Percentiles rank a stretch among this genome's conserved stretches.
These are phyloP conservation scores for Salvia sclarea DNA, from an alignment of 305 asterid species.

Conservation along the genomic window DNA sequence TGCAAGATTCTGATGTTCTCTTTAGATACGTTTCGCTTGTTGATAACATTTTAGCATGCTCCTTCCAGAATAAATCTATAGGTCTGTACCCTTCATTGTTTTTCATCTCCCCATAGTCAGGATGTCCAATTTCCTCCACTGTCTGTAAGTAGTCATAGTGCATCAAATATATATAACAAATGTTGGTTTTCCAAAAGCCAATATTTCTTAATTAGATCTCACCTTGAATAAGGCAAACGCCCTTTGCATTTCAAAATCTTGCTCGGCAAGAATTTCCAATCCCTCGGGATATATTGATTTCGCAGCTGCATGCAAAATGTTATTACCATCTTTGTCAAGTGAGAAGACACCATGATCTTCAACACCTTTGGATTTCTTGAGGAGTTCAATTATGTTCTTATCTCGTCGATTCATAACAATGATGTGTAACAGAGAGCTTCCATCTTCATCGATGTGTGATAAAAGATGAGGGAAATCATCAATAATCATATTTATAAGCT, in stretches of 20 bases:
- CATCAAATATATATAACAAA: too few species aligned
- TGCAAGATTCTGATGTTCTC: not conserved
- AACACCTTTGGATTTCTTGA: not conserved
- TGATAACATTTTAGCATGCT: not conserved
- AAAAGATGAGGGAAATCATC: not conserved
- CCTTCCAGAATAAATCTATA: not conserved
- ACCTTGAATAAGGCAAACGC: not conserved
- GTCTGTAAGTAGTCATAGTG: not conserved
- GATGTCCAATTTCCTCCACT: not conserved
- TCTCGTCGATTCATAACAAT: not conserved
- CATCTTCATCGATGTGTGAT: not conserved
- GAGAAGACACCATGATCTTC: not conserved
- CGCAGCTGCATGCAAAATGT: not conserved
- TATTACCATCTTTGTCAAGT: not conserved
- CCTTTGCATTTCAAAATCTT: not conserved
- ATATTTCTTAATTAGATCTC: too few species aligned
- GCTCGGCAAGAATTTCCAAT: not conserved
- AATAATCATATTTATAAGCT: slow-evolving; percentile 5
- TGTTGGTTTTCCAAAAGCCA: too few species aligned
- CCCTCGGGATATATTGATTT: not conserved
- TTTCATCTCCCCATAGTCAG: not conserved
- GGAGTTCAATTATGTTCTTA: not conserved
- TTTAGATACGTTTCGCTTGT: not conserved
- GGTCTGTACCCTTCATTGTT: not conserved
- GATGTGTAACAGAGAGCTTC: not conserved